Base-by-base conservation (phyloP, 306 rosid genomes). In the Casuarina equisetifolia region DNA sequence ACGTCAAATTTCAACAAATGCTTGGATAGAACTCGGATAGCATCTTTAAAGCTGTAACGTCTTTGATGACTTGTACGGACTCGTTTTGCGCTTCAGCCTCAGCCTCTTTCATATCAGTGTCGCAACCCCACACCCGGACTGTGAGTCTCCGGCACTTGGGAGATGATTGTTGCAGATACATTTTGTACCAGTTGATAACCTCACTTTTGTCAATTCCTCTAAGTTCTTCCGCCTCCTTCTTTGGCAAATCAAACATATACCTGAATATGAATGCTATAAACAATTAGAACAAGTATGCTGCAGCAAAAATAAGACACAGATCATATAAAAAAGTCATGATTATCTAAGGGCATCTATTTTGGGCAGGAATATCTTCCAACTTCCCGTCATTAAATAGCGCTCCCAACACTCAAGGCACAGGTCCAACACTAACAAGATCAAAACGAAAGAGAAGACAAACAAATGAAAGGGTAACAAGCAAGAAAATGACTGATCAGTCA, bases 61-160 rank as follows among this genome's bases (percentile, higher is more conserved):
- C 96, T 76, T 82, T 75, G 80, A 95, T 85, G 80, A 62, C 83
- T 59, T 79, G 84, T 19, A 40, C 85, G 13, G 93, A 76, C 77
- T 85, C 66, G 0, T 82, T 10, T 9, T 2, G 80, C 54, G 81
- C 77, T 81, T 82, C 89, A 12, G 83, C 89, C 39, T 82, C 89
- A 12, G 83, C 89, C 39, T 88, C 96, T 81, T 83, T 87, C 79
- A 77, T 4, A 77, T 92, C 63, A 9, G 97, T 82, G 85, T 87
- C 86, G 89, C 97, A 89, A 81, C 98, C 98, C 98, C 98, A 95
- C 73, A 95, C 82, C 57, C 97, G 89, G 71, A 91, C 74, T 0
- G 87, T 84, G 2, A 95, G 93, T 58, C 91, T 83, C 53, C 98
- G 84, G 79, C 97, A 92, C 69, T 84, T 89, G 2, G 93, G 90